Conservation (phyloP, 345 rosid species). For the Gossypium stocksii region DNA sequence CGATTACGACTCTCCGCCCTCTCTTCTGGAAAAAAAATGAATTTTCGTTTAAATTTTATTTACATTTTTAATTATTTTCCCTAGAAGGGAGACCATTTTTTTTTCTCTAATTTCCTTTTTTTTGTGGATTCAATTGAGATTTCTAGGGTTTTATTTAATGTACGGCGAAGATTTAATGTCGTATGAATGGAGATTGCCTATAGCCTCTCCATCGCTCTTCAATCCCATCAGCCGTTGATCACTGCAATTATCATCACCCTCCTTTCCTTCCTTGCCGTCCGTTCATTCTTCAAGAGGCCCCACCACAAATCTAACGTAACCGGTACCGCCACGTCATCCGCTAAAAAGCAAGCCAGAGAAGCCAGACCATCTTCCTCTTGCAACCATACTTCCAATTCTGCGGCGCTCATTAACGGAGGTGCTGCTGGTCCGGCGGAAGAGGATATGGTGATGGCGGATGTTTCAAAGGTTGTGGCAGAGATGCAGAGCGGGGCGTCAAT, state of each 20-base stretch:
- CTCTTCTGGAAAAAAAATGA: neutral
- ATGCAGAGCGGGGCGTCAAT: constrained; percentile 75
- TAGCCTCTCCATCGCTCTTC: constrained; percentile 29
- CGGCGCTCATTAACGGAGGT: constrained; percentile 27
- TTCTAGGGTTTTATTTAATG: constrained; percentile 42
- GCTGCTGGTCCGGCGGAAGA: constrained; percentile 2
- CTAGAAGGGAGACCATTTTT: too few species aligned
- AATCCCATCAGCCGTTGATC: constrained; percentile 27
- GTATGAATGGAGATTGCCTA: constrained; percentile 52
- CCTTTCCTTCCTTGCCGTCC: constrained; percentile 37
- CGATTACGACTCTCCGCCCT: constrained; percentile 4
- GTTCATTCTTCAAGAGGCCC: constrained; percentile 32
- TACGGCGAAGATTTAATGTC: constrained; percentile 51
- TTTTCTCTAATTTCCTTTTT: too few species aligned
- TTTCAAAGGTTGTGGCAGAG: constrained; percentile 39
- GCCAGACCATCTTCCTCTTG: constrained; percentile 1
- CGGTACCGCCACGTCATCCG: constrained; percentile 7
- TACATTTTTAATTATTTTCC: too few species aligned
- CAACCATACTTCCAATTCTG: constrained; percentile 24
- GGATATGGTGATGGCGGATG: constrained; percentile 28
- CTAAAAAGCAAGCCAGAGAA: neutral
- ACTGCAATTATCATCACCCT: constrained; percentile 46
- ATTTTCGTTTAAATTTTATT: neutral
- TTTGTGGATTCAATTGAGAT: neutral
- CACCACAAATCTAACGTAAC: constrained; percentile 18